phyloP scores from a whole-genome alignment of 768 basidiomycete genomes.

The Suillus alpinus region DNA sequence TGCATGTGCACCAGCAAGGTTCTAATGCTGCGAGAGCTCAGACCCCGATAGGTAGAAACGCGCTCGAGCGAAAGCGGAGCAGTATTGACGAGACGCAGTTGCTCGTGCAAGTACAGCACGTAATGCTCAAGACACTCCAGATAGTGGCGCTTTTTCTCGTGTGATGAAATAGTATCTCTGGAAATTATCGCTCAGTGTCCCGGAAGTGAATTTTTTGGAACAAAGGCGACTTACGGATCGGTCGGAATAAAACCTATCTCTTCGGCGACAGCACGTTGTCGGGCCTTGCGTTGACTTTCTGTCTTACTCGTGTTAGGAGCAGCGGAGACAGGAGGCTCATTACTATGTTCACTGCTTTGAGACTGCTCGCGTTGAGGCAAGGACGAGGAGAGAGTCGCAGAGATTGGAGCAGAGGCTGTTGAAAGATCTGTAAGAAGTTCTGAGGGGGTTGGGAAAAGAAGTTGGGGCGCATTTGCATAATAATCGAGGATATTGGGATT shows the following conservation, averaged over 20 bases:
- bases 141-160: conserved; percentile 75
- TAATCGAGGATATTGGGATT: conserved; percentile 16
- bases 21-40: conserved; percentile 64
- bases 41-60: conserved; percentile 48
- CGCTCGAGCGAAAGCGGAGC: conserved; percentile 48
- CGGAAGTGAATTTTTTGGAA: not conserved
- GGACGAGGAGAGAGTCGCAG: not conserved
- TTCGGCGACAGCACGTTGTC: conserved; percentile 55
- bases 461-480: conserved; percentile 22
- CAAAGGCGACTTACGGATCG: conserved; percentile 49
- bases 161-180: conserved; percentile 73
- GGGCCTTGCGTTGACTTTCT: conserved; percentile 55
- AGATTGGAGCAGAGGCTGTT: conserved; percentile 1
- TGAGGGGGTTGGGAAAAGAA: conserved; percentile 63
- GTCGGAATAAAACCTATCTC: conserved; percentile 56
- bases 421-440: conserved; percentile 53
- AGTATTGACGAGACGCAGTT: conserved; percentile 49
- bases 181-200: not conserved
- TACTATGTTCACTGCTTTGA: not conserved
- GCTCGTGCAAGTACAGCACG: conserved; percentile 62
- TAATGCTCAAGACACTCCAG: conserved; percentile 74
- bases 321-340: not conserved
- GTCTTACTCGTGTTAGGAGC: conserved; percentile 23
- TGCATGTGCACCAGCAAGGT: conserved; percentile 74
- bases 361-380: not conserved